Evolutionary conservation across 768 basidiomycete genomes (phyloP), one percentile per base, ranked within the genome.

Genomic region (Suillus sp.): DNA sequence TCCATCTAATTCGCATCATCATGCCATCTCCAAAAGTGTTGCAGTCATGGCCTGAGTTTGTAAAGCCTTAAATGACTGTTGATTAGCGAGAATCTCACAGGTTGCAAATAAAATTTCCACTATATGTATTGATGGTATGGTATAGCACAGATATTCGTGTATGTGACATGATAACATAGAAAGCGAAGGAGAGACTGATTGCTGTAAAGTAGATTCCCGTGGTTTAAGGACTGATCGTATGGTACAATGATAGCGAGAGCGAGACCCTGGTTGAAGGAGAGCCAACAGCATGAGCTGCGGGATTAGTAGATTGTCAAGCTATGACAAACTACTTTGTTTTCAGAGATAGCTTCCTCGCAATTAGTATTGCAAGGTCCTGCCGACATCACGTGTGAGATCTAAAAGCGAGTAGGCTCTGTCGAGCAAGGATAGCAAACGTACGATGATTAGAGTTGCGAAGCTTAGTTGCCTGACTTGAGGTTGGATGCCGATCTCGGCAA

Each of bases 31-130:
- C 8, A n/a, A 50, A 62, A 81, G 78, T 2, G 76, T 78, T 45
- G 74, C 71, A 3, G 71, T 72, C 79, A 80, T 1, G 75, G 70
- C n/a, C n/a, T n/a, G n/a, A n/a, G n/a, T 45, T 75, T 71, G 64
- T 81, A 90, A 45, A 47, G 10, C 22, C 22, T 7, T 22, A 43
- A n/a, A 43, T 10, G 42, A 42, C 40, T 3, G 43, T n/a, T 43
- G 42, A 20, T 20, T n/a, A 43, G 42, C 20, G 42, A n/a, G n/a
- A n/a, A n/a, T n/a, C n/a, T n/a, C 10, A 2, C 4, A 53, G 20
- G 30, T 11, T 20, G 18, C 30, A 20, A 32, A 53, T 32, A 20
- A 32, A 20, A 2, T 53, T 32, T 53, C 51, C 51, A 53, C 30
- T 53, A 20, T 30, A 53, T 53, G 9, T 32, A 53, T 32, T 20